A percentile compares a stretch with the other conserved stretches of the same genome.
Evolutionary conservation across 2,329 filamentous ascomycete genomes (phyloP).

Genomic region (Mariannaea elegans): DNA sequence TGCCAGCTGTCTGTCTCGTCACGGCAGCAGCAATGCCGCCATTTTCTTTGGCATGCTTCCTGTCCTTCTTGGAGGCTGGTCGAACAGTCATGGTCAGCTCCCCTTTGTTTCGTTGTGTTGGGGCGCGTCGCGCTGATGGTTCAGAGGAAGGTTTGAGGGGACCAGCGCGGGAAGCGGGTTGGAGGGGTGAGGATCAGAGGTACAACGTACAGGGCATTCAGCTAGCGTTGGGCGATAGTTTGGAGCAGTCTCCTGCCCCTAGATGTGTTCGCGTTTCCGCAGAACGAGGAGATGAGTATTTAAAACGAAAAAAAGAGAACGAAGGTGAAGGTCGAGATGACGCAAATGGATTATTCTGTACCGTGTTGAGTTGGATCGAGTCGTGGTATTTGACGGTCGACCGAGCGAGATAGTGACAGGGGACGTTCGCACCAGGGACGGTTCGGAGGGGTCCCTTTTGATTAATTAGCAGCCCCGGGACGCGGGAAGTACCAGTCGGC

Average conservation of each 20-base stretch:
- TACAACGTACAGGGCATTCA: conserved; percentile 50
- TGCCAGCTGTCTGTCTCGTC: conserved; percentile 61
- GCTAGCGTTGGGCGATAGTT: conserved; percentile 40
- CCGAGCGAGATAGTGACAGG: conserved; percentile 5
- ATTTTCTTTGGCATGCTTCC: conserved; percentile 64
- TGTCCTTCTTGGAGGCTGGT: conserved; percentile 59
- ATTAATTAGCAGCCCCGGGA: conserved; percentile 24
- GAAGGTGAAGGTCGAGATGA: conserved; percentile 27
- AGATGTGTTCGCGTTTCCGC: conserved; percentile 41
- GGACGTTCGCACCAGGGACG: conserved; percentile 11
- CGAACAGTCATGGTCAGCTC: conserved; percentile 39
- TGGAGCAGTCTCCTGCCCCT: conserved; percentile 46
- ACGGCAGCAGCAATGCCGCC: conserved; percentile 62
- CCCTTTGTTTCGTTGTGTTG: conserved; percentile 11
- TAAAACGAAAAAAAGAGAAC: conserved; percentile 5
- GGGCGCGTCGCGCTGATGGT: conserved; percentile 27
- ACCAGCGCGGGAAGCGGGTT: conserved; percentile 25
- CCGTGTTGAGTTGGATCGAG: conserved; percentile 29
- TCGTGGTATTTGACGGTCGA: conserved; percentile 13
- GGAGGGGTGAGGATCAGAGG: conserved; percentile 26
- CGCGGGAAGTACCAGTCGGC: conserved; percentile 12
- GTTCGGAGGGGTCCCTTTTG: conserved; percentile 13
- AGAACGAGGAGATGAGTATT: conserved; percentile 32
- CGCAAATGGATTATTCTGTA: conserved; percentile 14
- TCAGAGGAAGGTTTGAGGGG: conserved; percentile 6